phyloP scores from a whole-genome alignment of 2,329 filamentous ascomycete species.

The Metarhizium robertsii region DNA sequence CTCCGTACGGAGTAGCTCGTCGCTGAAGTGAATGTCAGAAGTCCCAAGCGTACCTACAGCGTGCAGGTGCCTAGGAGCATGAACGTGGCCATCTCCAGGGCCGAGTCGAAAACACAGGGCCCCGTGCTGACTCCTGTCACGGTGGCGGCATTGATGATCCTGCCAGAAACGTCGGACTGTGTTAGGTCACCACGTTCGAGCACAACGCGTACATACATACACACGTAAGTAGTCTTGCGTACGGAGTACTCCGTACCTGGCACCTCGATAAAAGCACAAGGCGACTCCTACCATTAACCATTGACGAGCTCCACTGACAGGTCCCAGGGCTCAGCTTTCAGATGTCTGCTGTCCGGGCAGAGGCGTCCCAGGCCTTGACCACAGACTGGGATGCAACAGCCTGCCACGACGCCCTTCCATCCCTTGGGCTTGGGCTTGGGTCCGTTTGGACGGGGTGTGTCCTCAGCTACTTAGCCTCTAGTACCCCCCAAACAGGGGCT shows the following conservation, averaged over 20 bases:
- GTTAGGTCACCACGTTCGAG: too few relatives aligned
- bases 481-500: conserved; percentile 4
- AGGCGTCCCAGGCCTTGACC: too few relatives aligned
- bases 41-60: not conserved
- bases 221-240: too few relatives aligned
- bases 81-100: too few relatives aligned
- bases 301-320: not conserved
- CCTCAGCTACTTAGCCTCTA: not conserved
- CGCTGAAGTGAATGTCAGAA: not conserved
- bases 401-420: not conserved
- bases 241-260: too few relatives aligned
- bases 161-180: not conserved
- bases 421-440: not conserved
- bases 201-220: not conserved
- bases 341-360: not conserved
- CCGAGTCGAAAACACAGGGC: not conserved
- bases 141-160: not conserved
- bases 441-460: not conserved
- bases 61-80: not conserved
- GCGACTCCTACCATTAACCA: too few relatives aligned
- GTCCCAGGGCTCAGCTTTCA: not conserved
- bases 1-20: not conserved
- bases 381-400: not conserved
- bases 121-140: not conserved
- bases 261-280: too few relatives aligned